Evolutionary conservation across 177 flowering plant species (phyloP).

Genomic region (Vitis hybrid): DNA sequence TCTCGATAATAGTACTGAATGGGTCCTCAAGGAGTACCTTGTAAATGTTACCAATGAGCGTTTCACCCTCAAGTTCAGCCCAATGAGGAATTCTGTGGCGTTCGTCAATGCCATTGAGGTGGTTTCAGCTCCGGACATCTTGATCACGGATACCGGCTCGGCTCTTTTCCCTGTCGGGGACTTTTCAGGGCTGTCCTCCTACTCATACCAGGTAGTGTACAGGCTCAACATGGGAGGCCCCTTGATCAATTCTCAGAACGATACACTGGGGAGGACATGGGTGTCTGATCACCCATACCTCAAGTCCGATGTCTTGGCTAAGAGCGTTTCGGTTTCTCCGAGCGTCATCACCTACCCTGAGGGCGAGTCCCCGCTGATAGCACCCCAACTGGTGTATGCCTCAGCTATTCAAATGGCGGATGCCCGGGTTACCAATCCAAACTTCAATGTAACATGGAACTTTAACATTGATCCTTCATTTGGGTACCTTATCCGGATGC

Average conservation of each 20-base stretch:
- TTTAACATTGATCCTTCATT: conserved; percentile 36
- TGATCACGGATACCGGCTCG: conserved; percentile 44
- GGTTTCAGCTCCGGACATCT: conserved; percentile 61
- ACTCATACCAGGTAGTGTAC: conserved; percentile 39
- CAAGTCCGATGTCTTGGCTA: conserved; percentile 26
- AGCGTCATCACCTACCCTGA: conserved; percentile 42
- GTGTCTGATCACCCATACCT: conserved; percentile 36
- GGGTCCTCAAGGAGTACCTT: conserved; percentile 53
- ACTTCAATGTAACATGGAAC: conserved; percentile 72
- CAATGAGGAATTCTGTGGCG: conserved; percentile 49
- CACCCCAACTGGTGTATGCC: conserved; percentile 64
- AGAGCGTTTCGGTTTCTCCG: conserved; percentile 33
- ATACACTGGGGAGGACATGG: conserved; percentile 72
- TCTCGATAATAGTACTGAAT: conserved; percentile 12
- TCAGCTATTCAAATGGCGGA: conserved; percentile 60
- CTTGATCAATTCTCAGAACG: conserved; percentile 47
- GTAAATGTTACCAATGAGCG: conserved; percentile 43
- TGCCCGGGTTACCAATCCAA: conserved; percentile 30
- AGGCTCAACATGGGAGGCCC: conserved; percentile 74
- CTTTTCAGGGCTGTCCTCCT: conserved; percentile 32
- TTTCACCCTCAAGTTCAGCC: conserved; percentile 43
- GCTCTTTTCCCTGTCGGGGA: conserved; percentile 39
- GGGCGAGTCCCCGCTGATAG: conserved; percentile 46
- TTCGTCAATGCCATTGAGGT: conserved; percentile 77
- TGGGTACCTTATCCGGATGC: conserved; percentile 53